A percentile compares a stretch with the other conserved stretches of the same genome.
These are phyloP conservation scores for Vigna reflexopilosa DNA, from an alignment of 306 rosid species.

Conservation along the genomic window DNA sequence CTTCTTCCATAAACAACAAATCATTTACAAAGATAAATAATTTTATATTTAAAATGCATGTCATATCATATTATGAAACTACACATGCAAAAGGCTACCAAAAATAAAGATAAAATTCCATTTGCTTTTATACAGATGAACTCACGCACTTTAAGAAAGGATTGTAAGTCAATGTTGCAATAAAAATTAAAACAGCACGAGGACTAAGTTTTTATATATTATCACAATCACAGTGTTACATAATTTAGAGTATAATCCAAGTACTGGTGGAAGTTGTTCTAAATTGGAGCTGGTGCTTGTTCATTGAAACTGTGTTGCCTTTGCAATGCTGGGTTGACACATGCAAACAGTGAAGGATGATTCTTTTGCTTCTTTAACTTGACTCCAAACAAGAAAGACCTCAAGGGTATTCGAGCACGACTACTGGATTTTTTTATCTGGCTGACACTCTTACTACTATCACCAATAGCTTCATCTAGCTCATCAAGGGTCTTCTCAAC, in stretches of 20 bases:
- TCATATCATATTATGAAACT: background rate
- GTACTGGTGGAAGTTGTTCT: slow-evolving; percentile 23
- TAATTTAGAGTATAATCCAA: slow-evolving; percentile 28
- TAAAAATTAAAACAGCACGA: slow-evolving; percentile 12
- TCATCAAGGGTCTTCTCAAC: slow-evolving; percentile 72
- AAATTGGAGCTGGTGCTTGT: slow-evolving; percentile 36
- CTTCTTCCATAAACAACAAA: background rate
- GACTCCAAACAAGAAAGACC: slow-evolving; percentile 91
- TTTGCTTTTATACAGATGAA: background rate
- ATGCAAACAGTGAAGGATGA: slow-evolving; percentile 58
- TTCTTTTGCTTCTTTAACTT: slow-evolving; percentile 80
- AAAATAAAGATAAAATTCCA: background rate
- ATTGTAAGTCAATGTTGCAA: background rate
- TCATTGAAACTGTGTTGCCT: slow-evolving; percentile 56
- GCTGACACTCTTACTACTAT: slow-evolving; percentile 34
- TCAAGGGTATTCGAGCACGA: slow-evolving; percentile 73
- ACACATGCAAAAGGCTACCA: background rate
- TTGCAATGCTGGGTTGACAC: slow-evolving; percentile 66
- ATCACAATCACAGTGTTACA: slow-evolving; percentile 23
- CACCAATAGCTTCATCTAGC: slow-evolving; percentile 65
- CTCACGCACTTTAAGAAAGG: background rate
- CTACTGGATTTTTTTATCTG: slow-evolving; percentile 39
- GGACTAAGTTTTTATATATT: background rate
- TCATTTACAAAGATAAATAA: background rate
- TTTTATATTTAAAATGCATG: background rate